phyloP scores from a whole-genome alignment of 768 basidiomycete species.

The Leucocoprinus leucothites region DNA sequence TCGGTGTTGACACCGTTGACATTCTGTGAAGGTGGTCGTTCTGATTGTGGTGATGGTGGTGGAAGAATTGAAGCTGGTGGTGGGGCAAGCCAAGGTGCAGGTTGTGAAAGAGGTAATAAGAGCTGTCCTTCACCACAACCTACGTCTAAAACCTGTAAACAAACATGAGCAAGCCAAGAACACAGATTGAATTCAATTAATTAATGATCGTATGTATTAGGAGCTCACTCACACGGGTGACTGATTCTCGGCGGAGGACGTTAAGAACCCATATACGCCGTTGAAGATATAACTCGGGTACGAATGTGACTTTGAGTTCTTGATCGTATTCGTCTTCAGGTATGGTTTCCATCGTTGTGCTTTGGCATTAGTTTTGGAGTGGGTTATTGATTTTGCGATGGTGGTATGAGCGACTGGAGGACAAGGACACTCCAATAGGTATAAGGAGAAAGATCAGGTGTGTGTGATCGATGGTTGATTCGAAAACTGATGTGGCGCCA shows the following conservation, averaged over 20 bases:
- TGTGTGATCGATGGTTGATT: too few relatives aligned
- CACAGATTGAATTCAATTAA: not conserved
- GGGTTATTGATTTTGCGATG: constrained; percentile 12
- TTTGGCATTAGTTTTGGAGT: not conserved
- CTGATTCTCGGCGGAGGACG: constrained; percentile 51
- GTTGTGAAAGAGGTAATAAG: constrained; percentile 65
- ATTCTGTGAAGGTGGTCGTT: constrained; percentile 20
- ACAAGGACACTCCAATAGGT: too few relatives aligned
- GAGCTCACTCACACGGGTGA: constrained; percentile 43
- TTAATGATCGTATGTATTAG: not conserved
- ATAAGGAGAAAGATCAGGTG: too few relatives aligned
- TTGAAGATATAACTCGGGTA: constrained; percentile 65
- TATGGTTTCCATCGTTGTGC: constrained; percentile 2
- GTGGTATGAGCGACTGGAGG: too few relatives aligned
- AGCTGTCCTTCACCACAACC: constrained; percentile 85
- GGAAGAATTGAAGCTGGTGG: constrained; percentile 35
- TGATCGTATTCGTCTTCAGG: constrained; percentile 16
- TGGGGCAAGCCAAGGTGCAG: constrained; percentile 65
- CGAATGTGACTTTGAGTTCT: constrained; percentile 58
- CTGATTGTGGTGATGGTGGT: constrained; percentile 17
- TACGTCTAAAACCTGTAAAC: constrained; percentile 76
- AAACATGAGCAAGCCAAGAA: not conserved
- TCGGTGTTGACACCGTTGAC: constrained; percentile 31
- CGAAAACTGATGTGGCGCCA: too few relatives aligned
- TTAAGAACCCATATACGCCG: constrained; percentile 71